Conservation (phyloP, 176 grass and related monocot species). For the Phoenix dactylifera region DNA sequence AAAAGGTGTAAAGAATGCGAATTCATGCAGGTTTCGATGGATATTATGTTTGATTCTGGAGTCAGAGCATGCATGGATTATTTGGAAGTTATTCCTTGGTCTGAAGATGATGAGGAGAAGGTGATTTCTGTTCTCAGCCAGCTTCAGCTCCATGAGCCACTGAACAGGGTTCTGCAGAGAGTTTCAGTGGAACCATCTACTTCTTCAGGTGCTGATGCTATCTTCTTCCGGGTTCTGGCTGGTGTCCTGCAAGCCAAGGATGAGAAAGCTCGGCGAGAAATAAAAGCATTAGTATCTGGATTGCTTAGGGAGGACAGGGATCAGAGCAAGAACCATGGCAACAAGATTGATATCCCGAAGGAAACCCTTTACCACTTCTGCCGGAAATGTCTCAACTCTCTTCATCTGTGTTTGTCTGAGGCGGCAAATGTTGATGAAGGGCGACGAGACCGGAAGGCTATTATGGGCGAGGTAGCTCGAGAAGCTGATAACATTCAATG, state of each 20-base stretch:
- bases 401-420: slow-evolving; percentile 1
- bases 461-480: slow-evolving; percentile 12
- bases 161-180: slow-evolving; percentile 3
- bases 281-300: slow-evolving; percentile 6
- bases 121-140: slow-evolving; percentile 5
- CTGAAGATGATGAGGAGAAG: slow-evolving; percentile 8
- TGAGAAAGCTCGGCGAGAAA: slow-evolving; percentile 18
- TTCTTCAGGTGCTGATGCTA: background rate
- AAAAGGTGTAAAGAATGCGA: background rate
- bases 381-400: slow-evolving; percentile 4
- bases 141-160: background rate
- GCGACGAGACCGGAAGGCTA: background rate
- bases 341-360: slow-evolving; percentile 9
- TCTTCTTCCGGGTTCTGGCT: background rate
- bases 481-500: slow-evolving; percentile 16
- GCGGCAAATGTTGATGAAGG: slow-evolving; percentile 2
- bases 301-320: slow-evolving; percentile 10
- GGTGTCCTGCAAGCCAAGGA: slow-evolving; percentile 12
- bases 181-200: slow-evolving; percentile 12
- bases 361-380: slow-evolving; percentile 14
- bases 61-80: slow-evolving; percentile 11
- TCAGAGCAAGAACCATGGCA: background rate
- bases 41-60: slow-evolving; percentile 12
- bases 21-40: slow-evolving; percentile 10
- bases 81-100: slow-evolving; percentile 19